phyloP scores from a whole-genome alignment of 345 rosid genomes.

The Citrus sp. region DNA sequence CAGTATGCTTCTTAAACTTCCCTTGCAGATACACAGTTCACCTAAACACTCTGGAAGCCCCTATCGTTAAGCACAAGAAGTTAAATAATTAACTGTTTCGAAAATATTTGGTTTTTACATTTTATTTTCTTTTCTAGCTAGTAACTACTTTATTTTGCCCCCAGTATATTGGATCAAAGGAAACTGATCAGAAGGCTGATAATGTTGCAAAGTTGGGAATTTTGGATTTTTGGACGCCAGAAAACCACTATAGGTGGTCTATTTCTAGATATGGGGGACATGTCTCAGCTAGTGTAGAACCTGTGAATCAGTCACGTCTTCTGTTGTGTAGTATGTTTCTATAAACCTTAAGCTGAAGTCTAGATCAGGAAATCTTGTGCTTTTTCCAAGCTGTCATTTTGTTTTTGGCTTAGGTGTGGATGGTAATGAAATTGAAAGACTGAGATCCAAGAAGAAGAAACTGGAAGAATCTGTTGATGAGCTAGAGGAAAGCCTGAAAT shows the following conservation, averaged over 20 bases:
- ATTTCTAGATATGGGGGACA: constrained; percentile 84
- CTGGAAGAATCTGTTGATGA: constrained; percentile 48
- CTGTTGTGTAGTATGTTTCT: constrained; percentile 52
- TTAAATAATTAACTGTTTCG: background rate
- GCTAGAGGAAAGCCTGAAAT: constrained; percentile 44
- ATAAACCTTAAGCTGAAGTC: background rate
- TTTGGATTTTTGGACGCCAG: constrained; percentile 90
- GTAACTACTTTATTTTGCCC: constrained; percentile 2
- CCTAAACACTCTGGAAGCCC: background rate
- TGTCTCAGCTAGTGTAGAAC: constrained; percentile 67
- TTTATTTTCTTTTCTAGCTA: constrained; percentile 1
- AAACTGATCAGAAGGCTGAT: constrained; percentile 84
- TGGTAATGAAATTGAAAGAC: constrained; percentile 66
- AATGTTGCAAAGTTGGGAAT: constrained; percentile 61
- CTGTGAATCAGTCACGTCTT: constrained; percentile 72
- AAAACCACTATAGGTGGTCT: constrained; percentile 86
- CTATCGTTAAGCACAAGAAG: background rate
- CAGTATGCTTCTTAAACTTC: constrained; percentile 46
- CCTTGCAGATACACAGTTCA: constrained; percentile 5
- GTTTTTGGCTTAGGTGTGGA: constrained; percentile 45
- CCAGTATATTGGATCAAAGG: constrained; percentile 79
- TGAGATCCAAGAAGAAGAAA: constrained; percentile 53
- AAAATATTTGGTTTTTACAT: background rate
- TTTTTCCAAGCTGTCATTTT: background rate
- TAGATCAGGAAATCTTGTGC: background rate